Evolutionary conservation across 768 basidiomycete species (phyloP), one percentile per base, ranked within the genome.

Genomic region (Rhizopogon roseolus): DNA sequence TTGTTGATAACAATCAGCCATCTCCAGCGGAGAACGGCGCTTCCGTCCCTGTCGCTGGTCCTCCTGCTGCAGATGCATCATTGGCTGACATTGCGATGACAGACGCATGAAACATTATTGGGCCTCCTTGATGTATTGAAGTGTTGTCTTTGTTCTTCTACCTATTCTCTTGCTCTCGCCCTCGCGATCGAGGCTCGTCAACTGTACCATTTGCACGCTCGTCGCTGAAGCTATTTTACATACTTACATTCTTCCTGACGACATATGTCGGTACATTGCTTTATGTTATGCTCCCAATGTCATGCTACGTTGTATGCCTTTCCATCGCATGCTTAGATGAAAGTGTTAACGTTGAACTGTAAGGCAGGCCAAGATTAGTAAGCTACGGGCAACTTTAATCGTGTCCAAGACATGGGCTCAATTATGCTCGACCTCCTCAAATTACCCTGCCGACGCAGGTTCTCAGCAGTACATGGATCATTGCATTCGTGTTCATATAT

Each of bases 11-110:
- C 19, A 6, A 17, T 17, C 45, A 32, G 27, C 54, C 55, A 39
- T 67, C 60, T 29, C 66, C 60, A 45, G 54, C 50, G 19, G 70
- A 62, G 57, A 69, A 66, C 14, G 34, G 34, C 13, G 60, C 56
- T 9, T 58, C 62, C 43, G 68, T 54, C 9, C 61, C 63, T 4
- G 60, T 55, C 11, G 59, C 62, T 41, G 68, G 55, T 7, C 61
- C 63, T 36, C 68, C 71, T 17, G 65, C 71, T 28, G 67, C 63
- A 6, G 71, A 67, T 50, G 54, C 57, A 14, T 49, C 63, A 25
- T 49, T 64, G 25, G 75, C 60, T 29, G 76, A 77, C 46, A 53
- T 71, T n/a, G 71, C 72, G n/a, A 68, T 78, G 71, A 67, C 73
- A 27, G 77, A 76, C 44, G 74, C 73, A 57, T 61, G 60, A 60